These are phyloP conservation scores for Mercurialis annua DNA, from an alignment of 345 rosid genomes.

Conservation along the genomic window DNA sequence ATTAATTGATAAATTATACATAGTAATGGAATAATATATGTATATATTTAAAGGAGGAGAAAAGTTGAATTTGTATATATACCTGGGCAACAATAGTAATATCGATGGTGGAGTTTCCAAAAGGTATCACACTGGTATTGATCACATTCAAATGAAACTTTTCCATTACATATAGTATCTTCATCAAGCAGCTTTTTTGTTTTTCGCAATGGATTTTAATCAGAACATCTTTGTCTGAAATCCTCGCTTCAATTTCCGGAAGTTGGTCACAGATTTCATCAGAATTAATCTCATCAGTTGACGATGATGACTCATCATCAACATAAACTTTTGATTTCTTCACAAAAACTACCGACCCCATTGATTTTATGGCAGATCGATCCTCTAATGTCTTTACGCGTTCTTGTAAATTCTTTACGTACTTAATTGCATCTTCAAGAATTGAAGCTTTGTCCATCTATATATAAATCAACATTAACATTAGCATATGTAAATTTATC, in stretches of 20 bases:
- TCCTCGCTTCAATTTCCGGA: constrained; percentile 69
- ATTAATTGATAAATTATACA: no score
- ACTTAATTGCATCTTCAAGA: constrained; percentile 61
- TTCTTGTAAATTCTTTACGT: constrained; percentile 63
- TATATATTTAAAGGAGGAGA: no score
- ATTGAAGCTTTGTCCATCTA: constrained; percentile 73
- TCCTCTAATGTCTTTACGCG: constrained; percentile 54
- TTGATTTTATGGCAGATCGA: constrained; percentile 37
- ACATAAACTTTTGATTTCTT: constrained; percentile 44
- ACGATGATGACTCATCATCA: constrained; percentile 43
- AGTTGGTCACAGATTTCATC: constrained; percentile 18
- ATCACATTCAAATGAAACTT: constrained; percentile 41
- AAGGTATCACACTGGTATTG: constrained; percentile 47
- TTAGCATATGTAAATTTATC: not conserved
- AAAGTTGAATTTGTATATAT: no score
- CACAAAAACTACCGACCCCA: constrained; percentile 48
- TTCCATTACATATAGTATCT: constrained; percentile 47
- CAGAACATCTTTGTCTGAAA: constrained; percentile 49
- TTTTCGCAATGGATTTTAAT: constrained; percentile 66
- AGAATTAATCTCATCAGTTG: constrained; percentile 27
- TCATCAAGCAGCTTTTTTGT: constrained; percentile 34
- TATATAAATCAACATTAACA: not conserved
- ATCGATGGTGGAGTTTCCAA: constrained; percentile 57
- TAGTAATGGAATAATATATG: no score
- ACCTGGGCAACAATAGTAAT: constrained; percentile 72